Evolutionary conservation across 176 grass and related monocot genomes (phyloP), one percentile per base, ranked within the genome.

Genomic region (Lolium perenne): DNA sequence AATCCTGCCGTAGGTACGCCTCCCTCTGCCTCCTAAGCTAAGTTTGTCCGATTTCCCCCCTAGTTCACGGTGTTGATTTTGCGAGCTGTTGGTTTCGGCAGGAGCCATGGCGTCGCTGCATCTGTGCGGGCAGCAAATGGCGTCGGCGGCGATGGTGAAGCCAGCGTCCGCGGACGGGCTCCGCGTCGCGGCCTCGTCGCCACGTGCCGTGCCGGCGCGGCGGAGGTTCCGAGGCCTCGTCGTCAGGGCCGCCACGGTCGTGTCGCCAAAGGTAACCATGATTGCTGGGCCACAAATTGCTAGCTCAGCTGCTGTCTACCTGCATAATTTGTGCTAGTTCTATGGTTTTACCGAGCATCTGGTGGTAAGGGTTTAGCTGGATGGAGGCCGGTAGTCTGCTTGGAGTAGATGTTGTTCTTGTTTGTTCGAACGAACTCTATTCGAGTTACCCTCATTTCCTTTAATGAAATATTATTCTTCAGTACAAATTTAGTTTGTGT

Each of bases 211-310:
- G 55, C 61, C 91, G 47, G 49, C 32, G 51, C 48, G 83, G 16
- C 83, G 86, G 35, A 59, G 84, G 77, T 81, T 75, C 12, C 58
- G 81, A 17, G 84, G 84, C 18, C 84, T 95, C 74, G 81, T 93
- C 23, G 91, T 91, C 12, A 89, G 89, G 77, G 94, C 94, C 58
- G 88, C 88, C 58, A 93, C 86, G 11, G 86, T 93, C 47, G 88
- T 95, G 6, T 88, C 94, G 4, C 94, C 94, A 18, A 95, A 95
- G 94, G 94, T 95, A 82, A 76, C 47, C 11, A 25, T 21, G 4
- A 38, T n/a, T 18, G 29, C 5, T 20, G 50, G n/a, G 10, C 38
- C 67, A 4, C 14, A 48, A 16, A 32, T 63, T 5, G 46, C 17
- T 38, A 51, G 46, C 21, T 9, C 12, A 16, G 47, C 18, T 45